A percentile compares a stretch with the other conserved stretches of the same genome.
Conservation (phyloP, 192 early-diverging fungal genomes). For the Backusella luteola region DNA sequence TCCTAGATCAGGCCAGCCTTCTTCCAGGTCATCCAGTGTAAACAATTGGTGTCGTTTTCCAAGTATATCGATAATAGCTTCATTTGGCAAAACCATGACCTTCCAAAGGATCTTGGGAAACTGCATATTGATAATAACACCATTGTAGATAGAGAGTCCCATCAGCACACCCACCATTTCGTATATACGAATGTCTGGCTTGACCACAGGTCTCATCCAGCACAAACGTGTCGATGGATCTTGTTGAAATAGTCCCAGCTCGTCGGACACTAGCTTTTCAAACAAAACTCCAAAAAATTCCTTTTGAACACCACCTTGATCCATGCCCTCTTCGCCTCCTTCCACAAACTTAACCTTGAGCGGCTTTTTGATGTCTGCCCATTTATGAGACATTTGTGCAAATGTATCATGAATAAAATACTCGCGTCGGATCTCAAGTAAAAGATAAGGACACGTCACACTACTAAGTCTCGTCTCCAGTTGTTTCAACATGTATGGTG, state of each 20-base stretch:
- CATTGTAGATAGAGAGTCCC: conserved; percentile 87
- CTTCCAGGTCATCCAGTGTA: conserved; percentile 12
- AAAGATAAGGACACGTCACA: conserved; percentile 72
- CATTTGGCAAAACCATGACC: conserved; percentile 31
- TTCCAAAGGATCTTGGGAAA: conserved; percentile 77
- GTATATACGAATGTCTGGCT: conserved; percentile 44
- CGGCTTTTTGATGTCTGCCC: conserved; percentile 71
- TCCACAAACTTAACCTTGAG: conserved; percentile 84
- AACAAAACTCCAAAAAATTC: conserved; percentile 88
- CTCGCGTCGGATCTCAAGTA: conserved; percentile 71
- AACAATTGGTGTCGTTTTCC: background rate
- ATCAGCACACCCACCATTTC: conserved; percentile 83
- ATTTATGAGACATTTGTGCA: conserved; percentile 66
- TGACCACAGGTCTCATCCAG: conserved; percentile 70
- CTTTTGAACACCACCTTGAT: conserved; percentile 95
- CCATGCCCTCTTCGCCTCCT: conserved; percentile 91
- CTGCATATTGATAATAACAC: conserved; percentile 68
- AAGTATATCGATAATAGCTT: background rate
- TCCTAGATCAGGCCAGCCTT: conserved; percentile 49
- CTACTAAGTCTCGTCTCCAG: conserved; percentile 58
- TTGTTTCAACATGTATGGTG: conserved; percentile 38
- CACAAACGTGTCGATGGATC: conserved; percentile 57
- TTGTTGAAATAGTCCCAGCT: conserved; percentile 71
- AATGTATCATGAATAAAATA: conserved; percentile 77
- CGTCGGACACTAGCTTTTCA: conserved; percentile 66